These are phyloP conservation scores for Erythrophleum ivorense DNA, from an alignment of 331 rosid genomes.

Conservation along the genomic window DNA sequence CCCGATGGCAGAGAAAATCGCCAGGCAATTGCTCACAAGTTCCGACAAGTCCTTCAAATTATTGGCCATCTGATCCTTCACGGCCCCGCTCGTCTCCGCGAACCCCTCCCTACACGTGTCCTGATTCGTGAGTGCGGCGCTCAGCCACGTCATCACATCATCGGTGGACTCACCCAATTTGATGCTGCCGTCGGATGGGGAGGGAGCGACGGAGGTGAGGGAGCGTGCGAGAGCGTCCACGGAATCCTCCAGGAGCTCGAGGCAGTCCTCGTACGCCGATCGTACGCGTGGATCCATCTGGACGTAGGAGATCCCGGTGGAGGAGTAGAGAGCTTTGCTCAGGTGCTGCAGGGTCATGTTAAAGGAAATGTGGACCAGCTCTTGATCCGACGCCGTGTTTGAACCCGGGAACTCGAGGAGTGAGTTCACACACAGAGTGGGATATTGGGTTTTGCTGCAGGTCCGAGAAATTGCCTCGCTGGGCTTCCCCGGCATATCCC, in stretches of 20 bases:
- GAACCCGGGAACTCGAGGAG: slow-evolving; percentile 89
- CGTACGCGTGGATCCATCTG: slow-evolving; percentile 45
- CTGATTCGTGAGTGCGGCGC: slow-evolving; percentile 83
- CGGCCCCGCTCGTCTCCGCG: slow-evolving; percentile 50
- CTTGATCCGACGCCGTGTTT: slow-evolving; percentile 60
- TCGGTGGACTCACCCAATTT: slow-evolving; percentile 38
- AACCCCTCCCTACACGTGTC: slow-evolving; percentile 91
- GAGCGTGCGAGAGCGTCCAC: slow-evolving; percentile 60
- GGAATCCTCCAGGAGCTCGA: slow-evolving; percentile 74
- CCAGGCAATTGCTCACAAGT: slow-evolving; percentile 79
- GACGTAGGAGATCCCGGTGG: slow-evolving; percentile 49
- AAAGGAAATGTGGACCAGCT: slow-evolving; percentile 89
- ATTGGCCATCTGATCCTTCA: slow-evolving; percentile 54
- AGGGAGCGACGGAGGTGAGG: slow-evolving; percentile 42
- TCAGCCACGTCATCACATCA: slow-evolving; percentile 89
- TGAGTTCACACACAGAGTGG: slow-evolving; percentile 71
- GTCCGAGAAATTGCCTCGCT: slow-evolving; percentile 83
- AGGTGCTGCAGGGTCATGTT: slow-evolving; percentile 84
- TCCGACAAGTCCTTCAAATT: slow-evolving; percentile 70
- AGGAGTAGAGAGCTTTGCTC: slow-evolving; percentile 59
- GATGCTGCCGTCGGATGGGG: background rate
- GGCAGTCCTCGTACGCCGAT: slow-evolving; percentile 76
- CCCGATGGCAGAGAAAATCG: slow-evolving; percentile 56
- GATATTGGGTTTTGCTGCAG: slow-evolving; percentile 78
- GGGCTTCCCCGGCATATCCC: slow-evolving; percentile 53